Percentiles rank a stretch among this genome's conserved stretches.
phyloP scores from a whole-genome alignment of 1,284 basidiomycete genomes.

The Phylloboletellus chloephorus region DNA sequence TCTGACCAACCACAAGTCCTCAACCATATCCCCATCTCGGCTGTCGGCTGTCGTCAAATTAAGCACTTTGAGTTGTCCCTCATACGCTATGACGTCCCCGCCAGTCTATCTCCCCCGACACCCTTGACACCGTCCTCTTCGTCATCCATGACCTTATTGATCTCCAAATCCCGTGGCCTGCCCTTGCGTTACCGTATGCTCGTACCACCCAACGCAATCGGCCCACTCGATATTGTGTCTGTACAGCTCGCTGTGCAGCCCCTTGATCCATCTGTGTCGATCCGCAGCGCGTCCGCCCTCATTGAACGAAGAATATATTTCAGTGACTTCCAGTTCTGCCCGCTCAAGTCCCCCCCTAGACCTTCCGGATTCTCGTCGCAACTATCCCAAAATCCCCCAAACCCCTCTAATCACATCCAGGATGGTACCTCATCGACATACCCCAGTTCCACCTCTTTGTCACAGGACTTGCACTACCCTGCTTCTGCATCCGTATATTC shows the following conservation, averaged over 20 bases:
- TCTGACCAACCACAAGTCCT: slow-evolving; percentile 43
- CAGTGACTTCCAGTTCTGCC: slow-evolving; percentile 33
- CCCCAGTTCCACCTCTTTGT: slow-evolving; percentile 18
- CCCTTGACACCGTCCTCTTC: slow-evolving; percentile 30
- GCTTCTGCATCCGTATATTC: slow-evolving; percentile 37
- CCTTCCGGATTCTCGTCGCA: slow-evolving; percentile 20
- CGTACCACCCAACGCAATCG: slow-evolving; percentile 44
- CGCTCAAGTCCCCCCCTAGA: slow-evolving; percentile 21
- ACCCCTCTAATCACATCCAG: slow-evolving; percentile 10
- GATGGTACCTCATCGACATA: slow-evolving; percentile 10
- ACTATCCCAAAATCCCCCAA: slow-evolving; percentile 20
- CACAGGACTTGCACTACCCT: slow-evolving; percentile 24
- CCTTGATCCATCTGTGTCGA: slow-evolving; percentile 41
- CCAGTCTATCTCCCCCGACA: slow-evolving; percentile 29
- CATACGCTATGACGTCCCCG: slow-evolving; percentile 56
- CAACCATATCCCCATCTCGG: slow-evolving; percentile 56
- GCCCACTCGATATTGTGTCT: slow-evolving; percentile 53
- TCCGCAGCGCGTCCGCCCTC: slow-evolving; percentile 49
- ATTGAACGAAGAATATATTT: slow-evolving; percentile 54
- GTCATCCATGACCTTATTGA: slow-evolving; percentile 36
- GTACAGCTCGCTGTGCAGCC: slow-evolving; percentile 48
- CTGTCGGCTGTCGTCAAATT: slow-evolving; percentile 59
- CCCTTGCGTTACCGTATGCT: slow-evolving; percentile 46
- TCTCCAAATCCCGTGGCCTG: slow-evolving; percentile 42
- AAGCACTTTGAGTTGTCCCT: slow-evolving; percentile 66